Conservation (phyloP, 2,329 filamentous ascomycete species). For the Paecilomyces fulvus region DNA sequence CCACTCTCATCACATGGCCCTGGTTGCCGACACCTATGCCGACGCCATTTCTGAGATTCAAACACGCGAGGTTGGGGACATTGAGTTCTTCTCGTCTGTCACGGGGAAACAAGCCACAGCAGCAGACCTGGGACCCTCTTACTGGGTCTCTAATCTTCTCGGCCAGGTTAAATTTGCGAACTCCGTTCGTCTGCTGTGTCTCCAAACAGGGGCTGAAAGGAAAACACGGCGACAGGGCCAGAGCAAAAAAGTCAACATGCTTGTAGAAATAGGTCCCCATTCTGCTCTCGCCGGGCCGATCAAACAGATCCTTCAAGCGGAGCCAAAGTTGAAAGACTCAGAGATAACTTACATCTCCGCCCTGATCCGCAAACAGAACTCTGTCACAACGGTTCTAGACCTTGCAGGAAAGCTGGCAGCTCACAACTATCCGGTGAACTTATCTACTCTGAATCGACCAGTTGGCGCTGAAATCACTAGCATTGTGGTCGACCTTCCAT, state of each 20-base stretch:
- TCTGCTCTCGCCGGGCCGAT: conserved; percentile 12
- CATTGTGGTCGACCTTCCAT: conserved; percentile 17
- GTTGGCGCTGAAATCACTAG: background rate
- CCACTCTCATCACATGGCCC: conserved; percentile 16
- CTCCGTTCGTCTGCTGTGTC: conserved; percentile 1
- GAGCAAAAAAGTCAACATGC: conserved; percentile 2
- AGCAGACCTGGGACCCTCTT: background rate
- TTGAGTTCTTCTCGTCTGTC: conserved; percentile 11
- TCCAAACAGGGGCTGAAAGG: background rate
- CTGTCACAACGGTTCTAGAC: background rate
- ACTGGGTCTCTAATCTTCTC: conserved; percentile 10
- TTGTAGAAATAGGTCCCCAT: conserved; percentile 18
- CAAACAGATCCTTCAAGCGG: background rate
- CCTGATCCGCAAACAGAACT: background rate
- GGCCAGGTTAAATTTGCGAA: conserved; percentile 7
- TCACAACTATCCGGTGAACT: conserved; percentile 6
- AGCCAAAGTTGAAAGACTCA: background rate
- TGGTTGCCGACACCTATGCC: background rate
- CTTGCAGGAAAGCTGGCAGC: background rate
- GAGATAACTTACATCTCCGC: background rate
- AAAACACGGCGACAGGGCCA: background rate
- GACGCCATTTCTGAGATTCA: background rate
- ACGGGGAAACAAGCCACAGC: conserved; percentile 8
- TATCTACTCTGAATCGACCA: conserved; percentile 12
- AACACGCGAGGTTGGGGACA: background rate